Percentiles rank a stretch among this genome's conserved stretches.
Evolutionary conservation across 139 green algal genomes (phyloP).

Genomic region (Yamagishiella unicocca): DNA sequence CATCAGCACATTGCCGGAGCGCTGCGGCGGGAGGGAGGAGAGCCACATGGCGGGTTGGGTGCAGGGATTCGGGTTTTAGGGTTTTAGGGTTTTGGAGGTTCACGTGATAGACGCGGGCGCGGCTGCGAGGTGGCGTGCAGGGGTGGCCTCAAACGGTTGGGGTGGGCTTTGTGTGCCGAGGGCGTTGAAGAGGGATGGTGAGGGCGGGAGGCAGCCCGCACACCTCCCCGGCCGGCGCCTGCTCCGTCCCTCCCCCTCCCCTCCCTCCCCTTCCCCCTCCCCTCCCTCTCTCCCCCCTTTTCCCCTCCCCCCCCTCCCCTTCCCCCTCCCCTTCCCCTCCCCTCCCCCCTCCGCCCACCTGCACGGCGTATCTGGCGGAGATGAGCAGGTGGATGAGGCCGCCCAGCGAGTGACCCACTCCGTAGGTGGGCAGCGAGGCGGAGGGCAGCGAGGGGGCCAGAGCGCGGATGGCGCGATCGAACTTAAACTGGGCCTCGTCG

Average conservation of each 20-base stretch:
- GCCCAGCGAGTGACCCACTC: slow-evolving; percentile 92
- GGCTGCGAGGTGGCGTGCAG: not conserved
- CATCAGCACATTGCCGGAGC: slow-evolving; percentile 89
- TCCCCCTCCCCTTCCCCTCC: not conserved
- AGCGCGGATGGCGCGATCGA: slow-evolving; percentile 76
- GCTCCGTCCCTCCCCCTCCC: not conserved
- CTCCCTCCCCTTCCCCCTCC: not conserved
- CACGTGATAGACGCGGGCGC: too few relatives aligned
- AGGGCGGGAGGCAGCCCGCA: not conserved
- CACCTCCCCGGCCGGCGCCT: not conserved
- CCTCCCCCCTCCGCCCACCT: slow-evolving; percentile 11
- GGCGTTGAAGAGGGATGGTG: not conserved
- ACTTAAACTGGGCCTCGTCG: slow-evolving; percentile 92
- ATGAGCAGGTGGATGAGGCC: slow-evolving; percentile 91
- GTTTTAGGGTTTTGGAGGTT: too few relatives aligned
- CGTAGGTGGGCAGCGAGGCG: slow-evolving; percentile 80
- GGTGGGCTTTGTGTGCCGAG: too few relatives aligned
- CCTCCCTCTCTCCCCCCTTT: not conserved
- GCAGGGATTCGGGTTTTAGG: too few relatives aligned
- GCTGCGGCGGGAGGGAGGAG: slow-evolving; percentile 36
- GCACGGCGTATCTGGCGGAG: slow-evolving; percentile 79
- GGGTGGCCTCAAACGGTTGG: not conserved
- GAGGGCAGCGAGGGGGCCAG: slow-evolving; percentile 61
- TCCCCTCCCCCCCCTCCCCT: not conserved
- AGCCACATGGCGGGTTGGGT: too few relatives aligned